Evolutionary conservation across 495 filamentous ascomycete genomes (phyloP), one percentile per base, ranked within the genome.

Genomic region (Astrocystis sublimbata): DNA sequence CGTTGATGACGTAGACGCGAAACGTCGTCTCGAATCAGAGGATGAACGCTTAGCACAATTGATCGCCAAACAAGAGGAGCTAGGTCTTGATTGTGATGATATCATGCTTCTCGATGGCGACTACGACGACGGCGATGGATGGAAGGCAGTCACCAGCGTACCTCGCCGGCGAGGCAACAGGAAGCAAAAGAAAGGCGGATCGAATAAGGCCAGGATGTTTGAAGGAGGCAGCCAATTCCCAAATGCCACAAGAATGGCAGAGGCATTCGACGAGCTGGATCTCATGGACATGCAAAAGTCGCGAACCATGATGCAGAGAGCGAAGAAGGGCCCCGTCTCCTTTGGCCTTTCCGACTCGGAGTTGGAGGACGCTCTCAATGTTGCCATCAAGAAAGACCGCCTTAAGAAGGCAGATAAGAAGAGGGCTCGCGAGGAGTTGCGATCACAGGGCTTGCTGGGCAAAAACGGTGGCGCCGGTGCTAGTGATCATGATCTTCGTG

Each of bases 351-450:
- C 86, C 1, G 96, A 97, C 70, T 85, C 85, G 2, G 94, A 97
- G 17, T 75, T 96, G 1, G 86, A 89, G 65, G 75, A 78, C 1
- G 76, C 79, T 8, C 68, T 97, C 15, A 75, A 81, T 28, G 75
- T 70, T 19, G 76, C 84, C 6, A 96, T 89, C 89, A 81, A 86
- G 62, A 88, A 85, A 40, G 93, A 98, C 67, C 83, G 92, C n/a
- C 67, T 78, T 50, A 92, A 89, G 74, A 99, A 98, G 76, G 90
- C 87, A 53, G 71, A 75, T 3, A 88, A 83, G 63, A 99, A 97
- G 75, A 79, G 75, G 68, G 85, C 92, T 63, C 88, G 94, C 6
- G 88, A 96, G 71, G 83, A 88, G 56, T 79, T 94, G 24, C 89
- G 93, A 28, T 79, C 84, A 0, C 81, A 91, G 69, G 96, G 96